Conservation (phyloP, 2,329 filamentous ascomycete species). For the Epichloe festucae region DNA sequence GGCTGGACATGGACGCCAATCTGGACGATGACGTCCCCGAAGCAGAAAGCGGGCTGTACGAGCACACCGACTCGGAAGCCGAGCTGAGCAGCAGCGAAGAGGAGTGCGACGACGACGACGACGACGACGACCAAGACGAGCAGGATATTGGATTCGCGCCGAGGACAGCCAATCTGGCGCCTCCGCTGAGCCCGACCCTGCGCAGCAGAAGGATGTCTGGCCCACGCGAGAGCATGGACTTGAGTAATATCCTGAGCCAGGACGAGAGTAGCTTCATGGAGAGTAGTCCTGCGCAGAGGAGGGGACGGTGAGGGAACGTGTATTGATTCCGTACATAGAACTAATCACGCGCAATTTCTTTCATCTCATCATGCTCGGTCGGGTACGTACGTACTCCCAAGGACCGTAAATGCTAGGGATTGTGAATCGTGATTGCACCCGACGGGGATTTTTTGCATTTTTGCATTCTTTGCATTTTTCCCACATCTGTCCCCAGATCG, state of each 20-base stretch:
- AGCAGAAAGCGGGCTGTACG: conserved; percentile 51
- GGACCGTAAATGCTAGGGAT: too few species aligned
- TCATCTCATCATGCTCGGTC: background rate
- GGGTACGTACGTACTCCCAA: too few species aligned
- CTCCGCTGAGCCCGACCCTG: conserved; percentile 26
- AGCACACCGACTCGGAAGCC: conserved; percentile 66
- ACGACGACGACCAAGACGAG: conserved; percentile 10
- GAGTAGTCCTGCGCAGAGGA: conserved; percentile 32
- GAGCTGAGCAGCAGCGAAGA: conserved; percentile 40
- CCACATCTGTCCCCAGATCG: too few species aligned
- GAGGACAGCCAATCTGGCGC: conserved; percentile 19
- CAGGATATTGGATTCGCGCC: conserved; percentile 27
- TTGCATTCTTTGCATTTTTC: too few species aligned
- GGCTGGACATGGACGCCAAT: conserved; percentile 48
- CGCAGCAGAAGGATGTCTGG: conserved; percentile 14
- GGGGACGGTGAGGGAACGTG: background rate
- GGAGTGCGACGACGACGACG: conserved; percentile 8
- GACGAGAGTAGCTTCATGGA: conserved; percentile 45
- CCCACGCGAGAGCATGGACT: conserved; percentile 38
- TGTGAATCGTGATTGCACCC: too few species aligned
- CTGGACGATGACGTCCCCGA: conserved; percentile 61
- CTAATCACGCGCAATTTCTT: background rate
- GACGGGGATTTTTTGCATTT: too few species aligned
- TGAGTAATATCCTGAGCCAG: conserved; percentile 41
- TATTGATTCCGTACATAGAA: too few species aligned